Conservation (phyloP, 106 monocot genomes). For the Amphibolis antarctica region DNA sequence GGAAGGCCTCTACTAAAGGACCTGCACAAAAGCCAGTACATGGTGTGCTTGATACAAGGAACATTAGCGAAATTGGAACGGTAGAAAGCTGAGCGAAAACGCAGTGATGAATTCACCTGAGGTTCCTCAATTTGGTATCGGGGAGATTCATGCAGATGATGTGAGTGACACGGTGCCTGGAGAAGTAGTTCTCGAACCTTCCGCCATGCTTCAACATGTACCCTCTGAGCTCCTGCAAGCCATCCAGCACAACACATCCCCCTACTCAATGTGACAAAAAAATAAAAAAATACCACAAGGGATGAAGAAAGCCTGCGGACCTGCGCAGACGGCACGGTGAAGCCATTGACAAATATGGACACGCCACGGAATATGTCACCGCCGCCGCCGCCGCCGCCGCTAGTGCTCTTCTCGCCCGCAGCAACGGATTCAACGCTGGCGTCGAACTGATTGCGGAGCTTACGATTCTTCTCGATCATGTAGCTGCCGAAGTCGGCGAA, state of each 20-base stretch:
- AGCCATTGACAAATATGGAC: slow-evolving; percentile 89
- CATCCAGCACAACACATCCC: neutral
- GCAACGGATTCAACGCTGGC: slow-evolving; percentile 31
- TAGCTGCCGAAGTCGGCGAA: slow-evolving; percentile 72
- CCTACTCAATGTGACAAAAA: neutral
- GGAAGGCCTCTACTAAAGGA: slow-evolving; percentile 90
- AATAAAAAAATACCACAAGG: neutral
- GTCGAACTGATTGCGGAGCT: slow-evolving; percentile 77
- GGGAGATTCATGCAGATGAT: slow-evolving; percentile 86
- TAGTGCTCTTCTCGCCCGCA: too few species aligned
- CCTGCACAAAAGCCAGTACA: slow-evolving; percentile 25
- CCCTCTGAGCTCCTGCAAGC: slow-evolving; percentile 49
- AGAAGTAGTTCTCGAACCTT: slow-evolving; percentile 86
- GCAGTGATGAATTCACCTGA: slow-evolving; percentile 31
- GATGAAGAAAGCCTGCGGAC: slow-evolving; percentile 12
- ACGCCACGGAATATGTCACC: slow-evolving; percentile 59
- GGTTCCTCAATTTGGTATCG: slow-evolving; percentile 69
- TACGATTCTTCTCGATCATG: slow-evolving; percentile 83
- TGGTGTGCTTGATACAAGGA: neutral
- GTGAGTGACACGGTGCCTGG: slow-evolving; percentile 66
- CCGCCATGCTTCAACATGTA: slow-evolving; percentile 87
- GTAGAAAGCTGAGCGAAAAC: slow-evolving; percentile 2
- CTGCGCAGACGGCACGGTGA: slow-evolving; percentile 84
- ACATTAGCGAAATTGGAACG: neutral
- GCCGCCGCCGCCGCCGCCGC: slow-evolving; percentile 15